A percentile compares a stretch with the other conserved stretches of the same genome.
These are phyloP conservation scores for Blastocystis sp. DNA, from an alignment of 352 stramenopile genomes.

Conservation along the genomic window DNA sequence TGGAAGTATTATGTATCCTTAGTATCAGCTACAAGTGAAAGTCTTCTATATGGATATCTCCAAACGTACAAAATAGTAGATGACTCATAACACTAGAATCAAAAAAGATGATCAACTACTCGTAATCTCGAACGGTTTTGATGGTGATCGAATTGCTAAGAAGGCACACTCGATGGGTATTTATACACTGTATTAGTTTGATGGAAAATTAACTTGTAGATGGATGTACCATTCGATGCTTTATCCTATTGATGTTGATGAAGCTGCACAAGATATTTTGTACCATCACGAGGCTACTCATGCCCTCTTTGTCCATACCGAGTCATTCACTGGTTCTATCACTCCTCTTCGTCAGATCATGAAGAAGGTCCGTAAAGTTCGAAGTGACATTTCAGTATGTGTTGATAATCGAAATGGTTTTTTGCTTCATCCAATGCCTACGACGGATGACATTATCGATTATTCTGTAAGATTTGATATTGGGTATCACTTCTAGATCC, in stretches of 20 bases:
- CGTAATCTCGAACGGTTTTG: slow-evolving; percentile 33
- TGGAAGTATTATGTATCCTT: slow-evolving; percentile 8
- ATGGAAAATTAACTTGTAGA: not conserved
- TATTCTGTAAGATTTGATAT: not conserved
- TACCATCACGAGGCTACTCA: slow-evolving; percentile 13
- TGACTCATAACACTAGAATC: not conserved
- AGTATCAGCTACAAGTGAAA: slow-evolving; percentile 23
- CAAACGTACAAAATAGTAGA: not conserved
- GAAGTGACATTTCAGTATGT: slow-evolving; percentile 12
- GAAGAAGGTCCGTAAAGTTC: not conserved
- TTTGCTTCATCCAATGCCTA: slow-evolving; percentile 22
- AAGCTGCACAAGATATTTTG: slow-evolving; percentile 22
- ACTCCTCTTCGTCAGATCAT: slow-evolving; percentile 53
- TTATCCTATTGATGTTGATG: slow-evolving; percentile 5
- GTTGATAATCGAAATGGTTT: slow-evolving; percentile 46
- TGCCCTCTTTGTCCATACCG: not conserved
- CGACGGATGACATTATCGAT: slow-evolving; percentile 31
- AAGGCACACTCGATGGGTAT: not conserved
- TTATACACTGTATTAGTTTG: not conserved
- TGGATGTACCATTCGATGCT: slow-evolving; percentile 32
- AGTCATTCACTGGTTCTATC: slow-evolving; percentile 15
- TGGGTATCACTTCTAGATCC: not conserved
- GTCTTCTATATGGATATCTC: slow-evolving; percentile 45
- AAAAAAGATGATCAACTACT: slow-evolving; percentile 31
- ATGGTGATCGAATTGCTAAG: slow-evolving; percentile 44